These are phyloP conservation scores for Pythium oligandrum DNA, from an alignment of 352 stramenopile species.

Conservation along the genomic window DNA sequence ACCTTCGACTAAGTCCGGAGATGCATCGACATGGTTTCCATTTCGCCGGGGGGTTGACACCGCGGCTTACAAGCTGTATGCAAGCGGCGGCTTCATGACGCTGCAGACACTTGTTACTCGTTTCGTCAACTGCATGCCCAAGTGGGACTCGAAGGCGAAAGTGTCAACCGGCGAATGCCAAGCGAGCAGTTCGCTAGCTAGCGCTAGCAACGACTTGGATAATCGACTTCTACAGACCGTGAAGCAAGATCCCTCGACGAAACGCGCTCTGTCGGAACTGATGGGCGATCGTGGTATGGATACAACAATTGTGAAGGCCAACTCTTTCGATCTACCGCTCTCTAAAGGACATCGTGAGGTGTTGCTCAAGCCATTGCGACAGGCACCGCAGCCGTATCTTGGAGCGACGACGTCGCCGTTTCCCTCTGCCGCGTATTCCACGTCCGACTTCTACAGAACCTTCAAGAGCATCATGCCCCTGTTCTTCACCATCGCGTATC, in stretches of 20 bases:
- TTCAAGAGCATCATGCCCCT: conserved; percentile 37
- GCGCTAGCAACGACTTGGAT: conserved; percentile 11
- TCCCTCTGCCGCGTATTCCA: conserved; percentile 11
- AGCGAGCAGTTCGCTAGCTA: conserved; percentile 7
- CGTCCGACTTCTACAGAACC: conserved; percentile 33
- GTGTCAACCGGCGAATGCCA: conserved; percentile 23
- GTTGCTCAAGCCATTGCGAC: conserved; percentile 14
- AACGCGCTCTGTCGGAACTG: neutral
- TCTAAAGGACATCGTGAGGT: conserved; percentile 5
- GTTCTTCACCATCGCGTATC: conserved; percentile 77
- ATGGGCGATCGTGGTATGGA: too few relatives aligned
- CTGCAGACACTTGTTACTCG: conserved; percentile 40
- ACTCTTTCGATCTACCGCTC: conserved; percentile 4
- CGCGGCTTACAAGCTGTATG: conserved; percentile 22
- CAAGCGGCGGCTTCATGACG: conserved; percentile 34
- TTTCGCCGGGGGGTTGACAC: conserved; percentile 22
- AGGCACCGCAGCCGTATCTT: conserved; percentile 16
- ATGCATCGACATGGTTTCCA: conserved; percentile 15
- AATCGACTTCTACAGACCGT: conserved; percentile 17
- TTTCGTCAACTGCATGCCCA: conserved; percentile 35
- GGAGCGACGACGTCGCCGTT: conserved; percentile 12
- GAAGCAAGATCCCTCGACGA: conserved; percentile 10
- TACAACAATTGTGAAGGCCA: neutral
- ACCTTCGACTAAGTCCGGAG: conserved; percentile 19
- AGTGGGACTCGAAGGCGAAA: conserved; percentile 22